Percentiles rank a stretch among this genome's conserved stretches.
Conservation (phyloP, 371 early-diverging fungal species). For the Catenaria anguillulae region DNA sequence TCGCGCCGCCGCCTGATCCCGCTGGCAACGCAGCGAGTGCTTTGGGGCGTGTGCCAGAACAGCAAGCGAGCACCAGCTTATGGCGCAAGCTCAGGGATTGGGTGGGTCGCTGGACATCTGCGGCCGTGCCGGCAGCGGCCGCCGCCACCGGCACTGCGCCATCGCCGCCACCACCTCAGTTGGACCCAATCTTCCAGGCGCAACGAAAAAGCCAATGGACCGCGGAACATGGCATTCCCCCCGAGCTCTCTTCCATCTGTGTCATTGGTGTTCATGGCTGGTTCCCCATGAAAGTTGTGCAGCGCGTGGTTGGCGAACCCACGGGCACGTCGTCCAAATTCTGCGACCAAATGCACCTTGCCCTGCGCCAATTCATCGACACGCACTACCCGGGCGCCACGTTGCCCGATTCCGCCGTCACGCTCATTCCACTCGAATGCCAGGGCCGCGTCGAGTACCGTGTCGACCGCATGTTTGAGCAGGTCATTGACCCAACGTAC, state of each 20-base stretch:
- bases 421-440: constrained; percentile 66
- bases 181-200: not conserved
- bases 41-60: not conserved
- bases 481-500: constrained; percentile 24
- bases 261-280: constrained; percentile 76
- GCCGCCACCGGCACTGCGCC: not conserved
- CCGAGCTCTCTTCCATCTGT: constrained; percentile 17
- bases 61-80: too few species aligned
- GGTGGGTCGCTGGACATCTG: not conserved
- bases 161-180: not conserved
- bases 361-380: constrained; percentile 38
- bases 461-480: constrained; percentile 50
- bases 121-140: not conserved
- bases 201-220: not conserved
- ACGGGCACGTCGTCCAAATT: constrained; percentile 79
- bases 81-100: too few species aligned
- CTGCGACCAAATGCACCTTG: constrained; percentile 64
- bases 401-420: constrained; percentile 20
- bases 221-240: not conserved
- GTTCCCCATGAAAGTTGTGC: constrained; percentile 49
- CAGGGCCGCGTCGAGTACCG: constrained; percentile 79
- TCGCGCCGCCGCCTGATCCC: not conserved
- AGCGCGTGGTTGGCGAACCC: constrained; percentile 66
- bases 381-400: constrained; percentile 4
- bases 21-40: not conserved